A percentile compares a stretch with the other conserved stretches of the same genome.
phyloP scores from a whole-genome alignment of 2,329 filamentous ascomycete species.

The Plenodomus biglobosus region DNA sequence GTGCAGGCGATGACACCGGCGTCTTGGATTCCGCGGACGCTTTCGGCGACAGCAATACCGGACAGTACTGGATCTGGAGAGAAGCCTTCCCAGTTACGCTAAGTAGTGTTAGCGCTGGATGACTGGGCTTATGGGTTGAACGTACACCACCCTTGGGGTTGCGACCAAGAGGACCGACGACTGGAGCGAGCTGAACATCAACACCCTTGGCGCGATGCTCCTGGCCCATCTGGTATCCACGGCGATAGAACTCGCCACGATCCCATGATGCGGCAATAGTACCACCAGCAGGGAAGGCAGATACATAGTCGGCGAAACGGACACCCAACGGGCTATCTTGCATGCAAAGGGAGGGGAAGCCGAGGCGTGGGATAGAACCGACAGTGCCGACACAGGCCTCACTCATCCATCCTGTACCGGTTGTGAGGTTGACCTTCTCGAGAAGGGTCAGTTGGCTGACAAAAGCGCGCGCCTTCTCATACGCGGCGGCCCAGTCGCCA shows the following conservation, averaged over 20 bases:
- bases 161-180: slow-evolving; percentile 72
- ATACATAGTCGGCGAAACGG: slow-evolving; percentile 75
- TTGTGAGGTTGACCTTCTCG: slow-evolving; percentile 95
- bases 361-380: slow-evolving; percentile 69
- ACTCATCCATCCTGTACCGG: slow-evolving; percentile 72
- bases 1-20: slow-evolving; percentile 77
- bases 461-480: slow-evolving; percentile 73
- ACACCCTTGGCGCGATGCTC: slow-evolving; percentile 76
- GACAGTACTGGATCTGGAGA: slow-evolving; percentile 75
- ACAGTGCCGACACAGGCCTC: slow-evolving; percentile 65
- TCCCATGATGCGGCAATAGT: slow-evolving; percentile 85
- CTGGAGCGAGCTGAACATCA: slow-evolving; percentile 75
- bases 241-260: slow-evolving; percentile 66
- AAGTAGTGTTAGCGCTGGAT: neutral
- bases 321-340: slow-evolving; percentile 84
- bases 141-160: slow-evolving; percentile 62
- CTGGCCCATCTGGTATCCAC: slow-evolving; percentile 72
- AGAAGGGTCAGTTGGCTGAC: slow-evolving; percentile 79
- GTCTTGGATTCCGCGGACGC: slow-evolving; percentile 77
- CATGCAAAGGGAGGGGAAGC: slow-evolving; percentile 74
- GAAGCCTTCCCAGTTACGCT: slow-evolving; percentile 50
- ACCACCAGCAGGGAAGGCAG: slow-evolving; percentile 76
- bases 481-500: slow-evolving; percentile 73
- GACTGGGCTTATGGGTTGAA: slow-evolving; percentile 33
- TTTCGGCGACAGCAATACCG: slow-evolving; percentile 70